Percentiles rank a stretch among this genome's conserved stretches.
Evolutionary conservation across 23 red algal genomes (phyloP).

Genomic region (Chondrus crispus): DNA sequence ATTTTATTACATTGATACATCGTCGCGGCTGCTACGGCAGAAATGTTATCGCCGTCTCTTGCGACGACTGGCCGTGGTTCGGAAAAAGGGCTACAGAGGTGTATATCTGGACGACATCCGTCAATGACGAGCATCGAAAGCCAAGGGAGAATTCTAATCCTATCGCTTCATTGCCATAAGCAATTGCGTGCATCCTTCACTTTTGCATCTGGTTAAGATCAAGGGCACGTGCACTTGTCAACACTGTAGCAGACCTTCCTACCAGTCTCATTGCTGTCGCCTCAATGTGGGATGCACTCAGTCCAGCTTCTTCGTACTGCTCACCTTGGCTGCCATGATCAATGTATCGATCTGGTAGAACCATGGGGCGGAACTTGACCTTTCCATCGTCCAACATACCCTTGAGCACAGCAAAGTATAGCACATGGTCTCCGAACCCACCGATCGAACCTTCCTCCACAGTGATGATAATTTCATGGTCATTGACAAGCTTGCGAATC

Average conservation of each 20-base stretch:
- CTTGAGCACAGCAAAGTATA: constrained; percentile 72
- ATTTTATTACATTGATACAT: too few species aligned
- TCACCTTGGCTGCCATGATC: constrained; percentile 86
- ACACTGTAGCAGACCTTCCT: constrained; percentile 58
- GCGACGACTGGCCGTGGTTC: too few species aligned
- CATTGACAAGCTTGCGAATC: constrained; percentile 55
- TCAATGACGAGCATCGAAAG: too few species aligned
- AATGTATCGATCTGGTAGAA: constrained; percentile 96
- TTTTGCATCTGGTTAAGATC: too few species aligned
- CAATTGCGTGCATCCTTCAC: too few species aligned
- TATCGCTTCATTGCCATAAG: too few species aligned
- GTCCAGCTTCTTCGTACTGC: constrained; percentile 95
- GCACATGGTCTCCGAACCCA: constrained; percentile 95
- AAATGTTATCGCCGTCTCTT: too few species aligned
- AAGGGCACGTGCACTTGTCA: too few species aligned
- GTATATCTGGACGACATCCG: too few species aligned
- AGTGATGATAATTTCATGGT: constrained; percentile 90
- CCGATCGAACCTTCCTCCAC: constrained; percentile 95
- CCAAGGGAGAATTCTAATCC: too few species aligned
- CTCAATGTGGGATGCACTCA: constrained; percentile 75
- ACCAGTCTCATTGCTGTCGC: constrained; percentile 84
- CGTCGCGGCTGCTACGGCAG: too few species aligned
- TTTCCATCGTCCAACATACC: constrained; percentile 78
- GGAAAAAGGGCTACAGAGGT: too few species aligned
- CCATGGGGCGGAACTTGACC: constrained; percentile 84